These are phyloP conservation scores for Pythium folliculosum DNA, from an alignment of 352 stramenopile genomes.

Conservation along the genomic window DNA sequence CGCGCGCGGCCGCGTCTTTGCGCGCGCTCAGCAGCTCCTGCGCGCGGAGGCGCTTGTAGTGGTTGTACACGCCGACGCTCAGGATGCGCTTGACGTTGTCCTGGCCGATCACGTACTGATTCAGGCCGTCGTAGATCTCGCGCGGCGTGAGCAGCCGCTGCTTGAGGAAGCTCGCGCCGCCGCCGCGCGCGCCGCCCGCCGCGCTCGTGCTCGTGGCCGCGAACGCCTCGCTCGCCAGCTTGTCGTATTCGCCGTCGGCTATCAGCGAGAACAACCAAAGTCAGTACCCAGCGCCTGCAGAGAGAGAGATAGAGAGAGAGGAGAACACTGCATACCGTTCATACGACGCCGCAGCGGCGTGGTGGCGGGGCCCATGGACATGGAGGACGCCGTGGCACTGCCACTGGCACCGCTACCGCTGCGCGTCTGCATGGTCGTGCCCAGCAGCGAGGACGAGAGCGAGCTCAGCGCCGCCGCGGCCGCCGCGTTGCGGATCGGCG, in stretches of 20 bases:
- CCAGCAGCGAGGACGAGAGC: conserved; percentile 57
- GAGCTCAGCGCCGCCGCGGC: conserved; percentile 67
- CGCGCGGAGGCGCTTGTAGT: conserved; percentile 95
- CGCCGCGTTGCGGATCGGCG: conserved; percentile 46
- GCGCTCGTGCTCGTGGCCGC: conserved; percentile 9
- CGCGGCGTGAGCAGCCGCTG: conserved; percentile 84
- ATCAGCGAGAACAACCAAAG: neutral
- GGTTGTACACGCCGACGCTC: conserved; percentile 96
- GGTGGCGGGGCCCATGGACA: neutral
- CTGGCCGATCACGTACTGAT: conserved; percentile 98
- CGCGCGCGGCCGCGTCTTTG: conserved; percentile 40
- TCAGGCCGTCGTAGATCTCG: conserved; percentile 93
- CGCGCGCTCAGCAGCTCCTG: conserved; percentile 57
- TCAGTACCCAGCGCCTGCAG: neutral
- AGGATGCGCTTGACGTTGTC: conserved; percentile 96
- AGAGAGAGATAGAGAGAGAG: neutral
- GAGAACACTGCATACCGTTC: conserved; percentile 37
- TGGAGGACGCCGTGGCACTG: conserved; percentile 1
- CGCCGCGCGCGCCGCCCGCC: conserved; percentile 4
- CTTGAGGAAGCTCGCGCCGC: conserved; percentile 21
- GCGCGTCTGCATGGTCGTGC: conserved; percentile 46
- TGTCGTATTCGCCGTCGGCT: conserved; percentile 75
- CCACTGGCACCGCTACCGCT: conserved; percentile 26
- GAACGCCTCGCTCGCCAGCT: conserved; percentile 65
- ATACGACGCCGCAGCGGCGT: conserved; percentile 42